Conservation (phyloP, 352 stramenopile genomes). For the Phytophthora hybrid region DNA sequence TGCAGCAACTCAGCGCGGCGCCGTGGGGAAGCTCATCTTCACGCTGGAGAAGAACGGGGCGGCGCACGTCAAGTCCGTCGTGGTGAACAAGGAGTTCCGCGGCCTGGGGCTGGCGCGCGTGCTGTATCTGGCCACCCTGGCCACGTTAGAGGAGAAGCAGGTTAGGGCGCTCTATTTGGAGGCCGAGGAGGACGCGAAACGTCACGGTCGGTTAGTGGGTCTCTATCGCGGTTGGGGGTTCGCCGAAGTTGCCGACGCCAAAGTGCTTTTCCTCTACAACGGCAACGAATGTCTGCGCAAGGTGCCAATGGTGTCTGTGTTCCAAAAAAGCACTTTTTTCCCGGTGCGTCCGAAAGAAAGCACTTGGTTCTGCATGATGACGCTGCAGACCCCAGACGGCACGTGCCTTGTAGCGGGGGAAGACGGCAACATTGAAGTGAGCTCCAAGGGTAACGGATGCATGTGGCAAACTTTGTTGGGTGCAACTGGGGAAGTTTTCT, state of each 20-base stretch:
- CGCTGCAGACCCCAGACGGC: slow-evolving; percentile 68
- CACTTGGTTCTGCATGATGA: slow-evolving; percentile 85
- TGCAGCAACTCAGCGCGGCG: slow-evolving; percentile 59
- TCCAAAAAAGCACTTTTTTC: slow-evolving; percentile 53
- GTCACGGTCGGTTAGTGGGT: slow-evolving; percentile 68
- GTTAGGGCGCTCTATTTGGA: slow-evolving; percentile 66
- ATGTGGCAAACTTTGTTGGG: slow-evolving; percentile 84
- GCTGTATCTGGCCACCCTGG: slow-evolving; percentile 77
- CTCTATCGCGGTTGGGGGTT: slow-evolving; percentile 85
- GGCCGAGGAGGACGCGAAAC: slow-evolving; percentile 63
- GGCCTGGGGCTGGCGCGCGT: slow-evolving; percentile 76
- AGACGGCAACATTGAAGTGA: slow-evolving; percentile 66
- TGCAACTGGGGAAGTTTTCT: slow-evolving; percentile 62
- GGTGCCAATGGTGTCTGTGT: slow-evolving; percentile 76
- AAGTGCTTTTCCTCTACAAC: slow-evolving; percentile 87
- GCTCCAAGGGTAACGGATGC: slow-evolving; percentile 41
- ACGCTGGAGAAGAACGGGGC: slow-evolving; percentile 64
- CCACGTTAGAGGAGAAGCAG: slow-evolving; percentile 66
- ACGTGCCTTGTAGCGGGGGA: slow-evolving; percentile 75
- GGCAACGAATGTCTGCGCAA: slow-evolving; percentile 87
- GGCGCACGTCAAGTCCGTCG: slow-evolving; percentile 83
- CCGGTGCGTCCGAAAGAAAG: slow-evolving; percentile 52
- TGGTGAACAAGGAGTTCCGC: slow-evolving; percentile 74
- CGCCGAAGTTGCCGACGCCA: slow-evolving; percentile 54
- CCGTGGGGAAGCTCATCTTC: slow-evolving; percentile 85